Base-by-base conservation (phyloP, 2,329 filamentous ascomycete species). In the Arthrobotrys iridis region DNA sequence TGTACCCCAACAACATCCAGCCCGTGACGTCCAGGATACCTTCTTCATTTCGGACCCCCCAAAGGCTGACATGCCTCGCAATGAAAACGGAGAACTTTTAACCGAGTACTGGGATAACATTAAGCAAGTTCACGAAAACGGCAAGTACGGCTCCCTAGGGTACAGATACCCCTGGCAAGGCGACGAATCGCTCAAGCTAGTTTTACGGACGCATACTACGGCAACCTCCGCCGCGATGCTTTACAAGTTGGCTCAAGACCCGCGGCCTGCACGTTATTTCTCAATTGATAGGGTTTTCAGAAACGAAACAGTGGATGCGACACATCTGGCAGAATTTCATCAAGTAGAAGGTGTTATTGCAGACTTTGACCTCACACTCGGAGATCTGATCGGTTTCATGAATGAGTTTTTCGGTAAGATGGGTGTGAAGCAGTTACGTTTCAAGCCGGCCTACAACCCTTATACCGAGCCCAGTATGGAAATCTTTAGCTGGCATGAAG, bases 341-440 rank as follows among this genome's bases (percentile, higher is more conserved):
- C 95, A 99, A 82, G 92, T 98, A 33, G 95, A 99, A 84, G 95
- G 95, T 83, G 94, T 99, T 58, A 98, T 99, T 83, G 95, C 95
- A 24, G 95, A 99, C 83, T 98, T 96, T 82, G 91, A 91, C 35
- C 86, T 99, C 77, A 96, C 94, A 0, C 87, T 98, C 15, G 95
- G 95, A 78, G 95, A 93, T 50, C 85, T 98, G 71, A 96, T 97
- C 86, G 92, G 88, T 84, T 92, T 98, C 85, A 93, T 98, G 87
- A 90, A 94, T 80, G 89, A 93, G 80, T 98, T 99, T 89, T 99
- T 98, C 83, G 87, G 86, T 77, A 96, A 97, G 86, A 97, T 98
- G 91, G 94, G 95, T 78, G 93, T 99, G 79, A 86, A 88, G 77
- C 85, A 88, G 80, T 87, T 99, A 78, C 90, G 92, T 81, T 99